A percentile compares a stretch with the other conserved stretches of the same genome.
Evolutionary conservation across 192 early-diverging fungal species (phyloP).

Genomic region (Backusella tuberculispora): DNA sequence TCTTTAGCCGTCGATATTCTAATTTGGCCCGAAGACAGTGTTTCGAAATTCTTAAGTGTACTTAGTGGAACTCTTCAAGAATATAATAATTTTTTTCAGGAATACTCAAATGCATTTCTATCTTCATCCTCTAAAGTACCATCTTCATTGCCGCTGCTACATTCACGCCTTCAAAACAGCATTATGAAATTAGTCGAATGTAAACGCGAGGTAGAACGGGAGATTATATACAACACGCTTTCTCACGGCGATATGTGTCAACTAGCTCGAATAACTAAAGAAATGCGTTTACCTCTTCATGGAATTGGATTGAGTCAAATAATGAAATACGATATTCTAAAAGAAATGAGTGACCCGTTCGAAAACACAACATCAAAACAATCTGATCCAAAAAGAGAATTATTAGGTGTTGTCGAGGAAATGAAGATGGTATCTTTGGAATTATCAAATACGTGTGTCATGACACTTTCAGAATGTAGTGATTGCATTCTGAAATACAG

Average conservation of each 20-base stretch:
- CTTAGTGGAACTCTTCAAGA: conserved; percentile 19
- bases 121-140: not conserved
- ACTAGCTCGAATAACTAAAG: conserved; percentile 24
- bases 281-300: conserved; percentile 28
- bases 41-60: conserved; percentile 25
- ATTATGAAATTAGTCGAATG: conserved; percentile 30
- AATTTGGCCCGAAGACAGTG: conserved; percentile 39
- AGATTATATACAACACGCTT: conserved; percentile 26
- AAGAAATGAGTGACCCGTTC: conserved; percentile 7
- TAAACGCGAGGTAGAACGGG: conserved; percentile 36
- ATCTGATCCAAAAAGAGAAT: not conserved
- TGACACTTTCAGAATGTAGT: not conserved
- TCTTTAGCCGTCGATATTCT: conserved; percentile 31
- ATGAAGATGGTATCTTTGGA: not conserved
- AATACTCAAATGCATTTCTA: conserved; percentile 32
- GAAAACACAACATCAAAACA: not conserved
- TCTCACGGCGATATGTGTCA: conserved; percentile 27
- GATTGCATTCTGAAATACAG: not conserved
- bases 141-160: conserved; percentile 6
- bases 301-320: conserved; percentile 32
- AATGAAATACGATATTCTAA: conserved; percentile 11
- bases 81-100: conserved; percentile 18
- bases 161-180: conserved; percentile 22
- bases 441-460: not conserved
- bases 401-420: not conserved